Conservation (phyloP, 140 eudicot species). For the Cichorium intybus region DNA sequence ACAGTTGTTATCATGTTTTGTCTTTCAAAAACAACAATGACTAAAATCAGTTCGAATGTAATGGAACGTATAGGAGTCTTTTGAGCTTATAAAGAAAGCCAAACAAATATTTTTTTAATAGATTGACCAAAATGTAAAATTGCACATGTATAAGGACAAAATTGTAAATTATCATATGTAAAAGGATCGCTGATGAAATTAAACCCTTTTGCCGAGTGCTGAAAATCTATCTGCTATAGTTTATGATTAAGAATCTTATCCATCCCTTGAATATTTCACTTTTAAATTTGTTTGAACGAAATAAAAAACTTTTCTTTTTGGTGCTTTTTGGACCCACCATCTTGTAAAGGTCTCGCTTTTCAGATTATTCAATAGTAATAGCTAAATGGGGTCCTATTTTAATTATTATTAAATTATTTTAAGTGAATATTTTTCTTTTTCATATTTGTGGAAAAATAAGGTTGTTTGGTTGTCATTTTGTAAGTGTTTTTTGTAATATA, state of each 20-base stretch:
- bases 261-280: constrained; percentile 24
- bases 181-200: constrained; percentile 16
- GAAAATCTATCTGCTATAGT: constrained; percentile 38
- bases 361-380: constrained; percentile 11
- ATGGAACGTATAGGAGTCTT: background rate
- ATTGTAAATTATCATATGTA: background rate
- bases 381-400: constrained; percentile 1
- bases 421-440: constrained; percentile 2
- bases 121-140: background rate
- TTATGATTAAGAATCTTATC: constrained; percentile 43
- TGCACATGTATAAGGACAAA: background rate
- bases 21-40: background rate
- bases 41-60: background rate
- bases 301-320: constrained; percentile 12
- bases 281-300: constrained; percentile 15
- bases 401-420: background rate
- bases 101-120: background rate
- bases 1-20: background rate
- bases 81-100: no score
- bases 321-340: constrained; percentile 36
- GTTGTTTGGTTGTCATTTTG: constrained; percentile 17
- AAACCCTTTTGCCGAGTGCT: constrained; percentile 26
- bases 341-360: constrained; percentile 34
- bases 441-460: constrained; percentile 13
- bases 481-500: constrained; percentile 10